Base-by-base conservation (phyloP, 2,329 filamentous ascomycete genomes). In the Neofusicoccum sp. region DNA sequence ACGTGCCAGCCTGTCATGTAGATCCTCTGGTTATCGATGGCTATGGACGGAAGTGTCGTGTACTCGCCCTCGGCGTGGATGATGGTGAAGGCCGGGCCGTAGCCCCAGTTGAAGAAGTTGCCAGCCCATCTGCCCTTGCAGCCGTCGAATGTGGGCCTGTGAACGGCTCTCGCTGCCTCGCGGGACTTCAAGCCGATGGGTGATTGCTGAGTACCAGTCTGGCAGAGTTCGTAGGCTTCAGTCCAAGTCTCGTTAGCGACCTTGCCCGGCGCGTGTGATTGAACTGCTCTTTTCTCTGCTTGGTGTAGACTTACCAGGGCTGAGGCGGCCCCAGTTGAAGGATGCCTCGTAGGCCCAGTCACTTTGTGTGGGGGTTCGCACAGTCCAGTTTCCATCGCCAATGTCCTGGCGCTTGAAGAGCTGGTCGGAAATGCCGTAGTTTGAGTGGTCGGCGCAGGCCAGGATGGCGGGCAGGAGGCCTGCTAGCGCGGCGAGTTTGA, bases 1-100 rank as follows among this genome's bases (percentile, higher is more conserved):
- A 82, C 78, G 70, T 83, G 81, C 79, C 79, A 83, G 48, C 79
- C 78, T 41, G 70, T 73, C 7, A 83, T 71, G 66, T 80, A 82
- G 24, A 79, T 72, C 1, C 77, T 81, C 62, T 75, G 70, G 66
- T 80, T 76, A 57, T 81, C 78, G 67, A 76, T 81, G 1, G 70
- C 74, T 61, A 82, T 69, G 45, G 72, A 72, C 2, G 80, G 78
- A 30, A 76, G 70, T 1, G 63, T 66, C 4, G 73, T 76, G 63
- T 75, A 76, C 31, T 73, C 72, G 33, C 73, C 71, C 16, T 71
- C 61, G 11, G 34, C 41, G 61, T 76, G 71, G 11, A 70, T 63
- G 41, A 79, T 63, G 4, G 72, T 76, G 63, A 79, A 81, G 1
- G 77, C 75, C 0, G 78, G 76, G 4, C 80, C 80, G 61, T 80